Evolutionary conservation across 331 rosid genomes (phyloP).

Genomic region (Cydonia oblonga): DNA sequence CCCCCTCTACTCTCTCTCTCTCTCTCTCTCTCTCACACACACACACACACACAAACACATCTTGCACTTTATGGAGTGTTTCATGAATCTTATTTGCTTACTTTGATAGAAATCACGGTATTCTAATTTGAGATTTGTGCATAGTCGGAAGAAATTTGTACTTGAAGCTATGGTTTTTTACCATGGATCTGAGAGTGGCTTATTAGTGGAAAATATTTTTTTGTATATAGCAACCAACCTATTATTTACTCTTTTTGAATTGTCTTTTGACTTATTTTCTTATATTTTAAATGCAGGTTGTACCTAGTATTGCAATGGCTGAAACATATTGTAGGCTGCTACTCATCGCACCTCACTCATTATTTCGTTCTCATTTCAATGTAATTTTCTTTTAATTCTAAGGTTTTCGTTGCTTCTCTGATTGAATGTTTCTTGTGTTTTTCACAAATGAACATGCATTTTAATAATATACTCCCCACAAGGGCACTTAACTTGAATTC

Average conservation of each 20-base stretch:
- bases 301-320: slow-evolving; percentile 93
- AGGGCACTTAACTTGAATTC: background rate
- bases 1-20: background rate
- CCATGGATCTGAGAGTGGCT: background rate
- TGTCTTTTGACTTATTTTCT: slow-evolving; percentile 17
- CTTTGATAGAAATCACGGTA: too few relatives aligned
- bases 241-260: background rate
- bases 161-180: background rate
- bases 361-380: slow-evolving; percentile 84
- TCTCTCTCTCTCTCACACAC: background rate
- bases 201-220: background rate
- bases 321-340: slow-evolving; percentile 84
- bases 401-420: background rate
- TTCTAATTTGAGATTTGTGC: background rate
- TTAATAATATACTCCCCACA: background rate
- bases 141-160: background rate
- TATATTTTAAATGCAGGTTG: slow-evolving; percentile 45
- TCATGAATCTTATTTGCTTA: background rate
- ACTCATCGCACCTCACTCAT: slow-evolving; percentile 80
- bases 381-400: slow-evolving; percentile 34
- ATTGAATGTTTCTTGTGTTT: background rate
- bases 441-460: background rate
- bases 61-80: background rate
- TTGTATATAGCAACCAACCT: background rate
- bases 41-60: background rate